These are phyloP conservation scores for Gentiana dahurica DNA, from an alignment of 257 asterid species.

Conservation along the genomic window DNA sequence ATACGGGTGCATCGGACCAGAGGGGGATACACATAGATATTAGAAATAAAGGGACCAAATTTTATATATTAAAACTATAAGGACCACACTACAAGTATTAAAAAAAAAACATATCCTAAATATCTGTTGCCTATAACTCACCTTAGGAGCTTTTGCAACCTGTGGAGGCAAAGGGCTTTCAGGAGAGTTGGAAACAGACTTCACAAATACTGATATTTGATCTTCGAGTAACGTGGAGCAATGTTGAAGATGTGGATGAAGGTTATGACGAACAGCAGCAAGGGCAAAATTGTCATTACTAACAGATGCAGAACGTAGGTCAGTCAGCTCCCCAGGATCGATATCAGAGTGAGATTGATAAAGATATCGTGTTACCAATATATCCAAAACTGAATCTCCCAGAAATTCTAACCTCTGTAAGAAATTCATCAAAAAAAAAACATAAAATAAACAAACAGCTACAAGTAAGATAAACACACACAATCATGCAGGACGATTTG, in stretches of 20 bases:
- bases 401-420: slow-evolving; percentile 95
- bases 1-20: too few relatives aligned
- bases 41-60: too few relatives aligned
- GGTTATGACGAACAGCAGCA: slow-evolving; percentile 57
- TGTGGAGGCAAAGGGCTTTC: slow-evolving; percentile 28
- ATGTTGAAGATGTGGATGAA: slow-evolving; percentile 70
- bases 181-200: slow-evolving; percentile 35
- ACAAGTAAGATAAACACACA: too few relatives aligned
- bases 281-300: slow-evolving; percentile 78
- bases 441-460: neutral
- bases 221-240: slow-evolving; percentile 33
- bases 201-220: slow-evolving; percentile 48
- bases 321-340: slow-evolving; percentile 92
- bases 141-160: slow-evolving; percentile 74
- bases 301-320: slow-evolving; percentile 87
- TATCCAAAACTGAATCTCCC: slow-evolving; percentile 87
- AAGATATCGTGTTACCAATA: slow-evolving; percentile 69
- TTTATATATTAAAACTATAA: too few relatives aligned
- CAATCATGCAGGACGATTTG: too few relatives aligned
- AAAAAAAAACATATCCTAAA: too few relatives aligned
- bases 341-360: slow-evolving; percentile 55
- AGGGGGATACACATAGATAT: too few relatives aligned
- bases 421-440: slow-evolving; percentile 10
- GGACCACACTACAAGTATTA: too few relatives aligned
- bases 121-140: slow-evolving; percentile 5